phyloP scores from a whole-genome alignment of 352 stramenopile genomes.

The Pythium utonaiense region DNA sequence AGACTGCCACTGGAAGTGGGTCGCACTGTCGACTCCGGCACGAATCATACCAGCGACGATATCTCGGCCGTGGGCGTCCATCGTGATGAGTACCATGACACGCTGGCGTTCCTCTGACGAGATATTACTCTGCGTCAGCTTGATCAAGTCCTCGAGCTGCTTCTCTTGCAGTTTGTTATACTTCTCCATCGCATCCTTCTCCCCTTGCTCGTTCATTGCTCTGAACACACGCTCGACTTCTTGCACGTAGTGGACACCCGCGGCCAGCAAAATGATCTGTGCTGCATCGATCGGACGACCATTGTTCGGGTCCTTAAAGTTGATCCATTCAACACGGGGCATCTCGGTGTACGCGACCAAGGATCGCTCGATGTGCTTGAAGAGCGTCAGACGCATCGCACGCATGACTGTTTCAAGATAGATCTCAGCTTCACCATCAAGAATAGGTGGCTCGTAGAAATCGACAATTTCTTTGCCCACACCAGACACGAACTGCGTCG shows the following conservation, averaged over 20 bases:
- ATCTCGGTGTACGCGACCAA: conserved; percentile 90
- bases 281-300: conserved; percentile 91
- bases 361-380: conserved; percentile 92
- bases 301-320: conserved; percentile 85
- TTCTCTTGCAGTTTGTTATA: conserved; percentile 93
- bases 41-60: conserved; percentile 96
- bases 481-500: conserved; percentile 91
- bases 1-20: conserved; percentile 93
- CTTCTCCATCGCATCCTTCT: conserved; percentile 84
- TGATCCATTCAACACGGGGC: conserved; percentile 94
- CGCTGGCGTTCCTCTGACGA: conserved; percentile 90
- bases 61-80: conserved; percentile 93
- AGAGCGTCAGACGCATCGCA: conserved; percentile 92
- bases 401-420: conserved; percentile 96
- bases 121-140: conserved; percentile 89
- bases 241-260: conserved; percentile 92
- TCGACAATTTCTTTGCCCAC: conserved; percentile 93
- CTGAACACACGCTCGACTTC: conserved; percentile 89
- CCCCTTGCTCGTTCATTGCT: conserved; percentile 54
- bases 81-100: conserved; percentile 96
- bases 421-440: conserved; percentile 96
- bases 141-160: conserved; percentile 93
- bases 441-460: conserved; percentile 89
- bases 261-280: conserved; percentile 93
- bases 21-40: conserved; percentile 76